phyloP scores from a whole-genome alignment of 768 basidiomycete species.

The Pleurotus ostreatus region DNA sequence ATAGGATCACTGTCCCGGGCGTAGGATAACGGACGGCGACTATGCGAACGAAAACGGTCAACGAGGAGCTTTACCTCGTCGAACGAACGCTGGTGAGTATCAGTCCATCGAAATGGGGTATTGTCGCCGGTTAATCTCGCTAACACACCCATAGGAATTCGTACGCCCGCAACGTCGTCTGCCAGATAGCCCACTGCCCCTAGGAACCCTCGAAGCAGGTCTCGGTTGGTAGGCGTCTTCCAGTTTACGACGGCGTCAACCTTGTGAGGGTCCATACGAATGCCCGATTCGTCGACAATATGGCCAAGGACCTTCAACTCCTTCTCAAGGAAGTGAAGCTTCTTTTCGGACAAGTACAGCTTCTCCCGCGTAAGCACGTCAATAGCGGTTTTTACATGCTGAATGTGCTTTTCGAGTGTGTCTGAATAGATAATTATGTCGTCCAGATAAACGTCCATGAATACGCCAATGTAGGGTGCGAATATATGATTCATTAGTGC shows the following conservation, averaged over 20 bases:
- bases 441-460: slow-evolving; percentile 13
- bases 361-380: slow-evolving; percentile 26
- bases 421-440: slow-evolving; percentile 17
- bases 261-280: too few relatives aligned
- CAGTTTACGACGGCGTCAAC: not conserved
- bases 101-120: slow-evolving; percentile 22
- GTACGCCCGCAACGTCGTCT: slow-evolving; percentile 24
- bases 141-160: slow-evolving; percentile 35
- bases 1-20: too few relatives aligned
- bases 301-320: too few relatives aligned
- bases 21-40: too few relatives aligned
- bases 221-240: not conserved
- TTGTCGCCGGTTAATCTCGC: slow-evolving; percentile 18
- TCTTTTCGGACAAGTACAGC: slow-evolving; percentile 27
- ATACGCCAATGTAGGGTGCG: slow-evolving; percentile 4
- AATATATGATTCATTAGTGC: not conserved
- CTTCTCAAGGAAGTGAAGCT: too few relatives aligned
- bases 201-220: too few relatives aligned
- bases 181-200: slow-evolving; percentile 20
- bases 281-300: too few relatives aligned
- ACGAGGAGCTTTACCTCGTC: slow-evolving; percentile 26
- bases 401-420: slow-evolving; percentile 28
- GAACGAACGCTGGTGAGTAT: slow-evolving; percentile 29
- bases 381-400: slow-evolving; percentile 25
- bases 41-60: slow-evolving; percentile 4